Evolutionary conservation across 768 basidiomycete genomes (phyloP), one percentile per base, ranked within the genome.

Genomic region (Nevesoporus exiguus): DNA sequence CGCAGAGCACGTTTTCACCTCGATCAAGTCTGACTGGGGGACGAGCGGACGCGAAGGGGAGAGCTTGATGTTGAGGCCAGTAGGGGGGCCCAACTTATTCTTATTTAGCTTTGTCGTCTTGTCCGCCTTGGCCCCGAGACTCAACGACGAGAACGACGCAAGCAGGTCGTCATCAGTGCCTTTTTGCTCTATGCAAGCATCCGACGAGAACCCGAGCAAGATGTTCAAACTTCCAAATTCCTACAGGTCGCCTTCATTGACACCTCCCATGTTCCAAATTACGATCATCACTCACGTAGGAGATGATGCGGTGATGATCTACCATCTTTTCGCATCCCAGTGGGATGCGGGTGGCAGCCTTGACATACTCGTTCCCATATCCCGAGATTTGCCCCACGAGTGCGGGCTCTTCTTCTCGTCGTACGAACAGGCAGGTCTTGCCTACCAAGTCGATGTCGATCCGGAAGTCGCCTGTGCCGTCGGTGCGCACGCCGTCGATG

Each of bases 371-470:
- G 45, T 79, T 71, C 0, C 86, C 86, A 65, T 73, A 90, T 0
- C 69, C 71, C 19, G 73, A 74, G 14, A 63, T 67, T 14, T 77
- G 58, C 7, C 51, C 60, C 0, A 47, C 51, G 15, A 58, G 22
- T 9, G 39, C 17, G 0, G 50, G 5, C 13, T 13, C 59, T 29
- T 78, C 78, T 80, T 85, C 86, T 21, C 49, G 73, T 1, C 88
- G 73, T 50, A 80, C 82, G 60, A 90, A 70, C 25, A 91, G 61
- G 15, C 87, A 71, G 0, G 88, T 89, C 17, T 61, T 61, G 1
- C 87, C 86, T 0, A 75, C 77, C 17, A 88, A 72, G 63, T 90
- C 82, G 4, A 83, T 56, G 52, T 92, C 87, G 57, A 92, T 86
- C 19, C 89, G 74, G 62, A 90, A 92, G 51, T 81, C 25, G 10